These are phyloP conservation scores for Cicer judaicum DNA, from an alignment of 306 rosid species.

Conservation along the genomic window DNA sequence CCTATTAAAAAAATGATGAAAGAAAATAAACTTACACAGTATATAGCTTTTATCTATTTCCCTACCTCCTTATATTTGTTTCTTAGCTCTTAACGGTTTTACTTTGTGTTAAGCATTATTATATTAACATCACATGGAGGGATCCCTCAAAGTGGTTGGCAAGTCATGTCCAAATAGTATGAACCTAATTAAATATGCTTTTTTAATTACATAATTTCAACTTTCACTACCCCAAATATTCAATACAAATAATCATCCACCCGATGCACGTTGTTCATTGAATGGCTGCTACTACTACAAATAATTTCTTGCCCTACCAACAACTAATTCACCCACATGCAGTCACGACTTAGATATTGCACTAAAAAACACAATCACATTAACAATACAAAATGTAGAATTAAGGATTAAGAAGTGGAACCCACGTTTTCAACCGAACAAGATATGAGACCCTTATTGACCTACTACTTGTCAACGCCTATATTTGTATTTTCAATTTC, in stretches of 20 bases:
- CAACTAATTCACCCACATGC: slow-evolving; percentile 45
- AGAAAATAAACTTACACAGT: neutral
- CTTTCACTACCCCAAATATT: slow-evolving; percentile 27
- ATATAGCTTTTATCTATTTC: neutral
- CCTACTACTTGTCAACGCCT: slow-evolving; percentile 7
- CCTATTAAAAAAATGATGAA: neutral
- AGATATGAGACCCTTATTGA: neutral
- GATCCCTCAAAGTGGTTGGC: slow-evolving; percentile 22
- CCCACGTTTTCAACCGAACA: slow-evolving; percentile 30
- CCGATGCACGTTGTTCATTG: slow-evolving; percentile 38
- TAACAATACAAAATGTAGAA: neutral
- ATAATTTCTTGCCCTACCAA: slow-evolving; percentile 44
- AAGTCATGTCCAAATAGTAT: slow-evolving; percentile 35
- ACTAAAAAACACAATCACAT: slow-evolving; percentile 35
- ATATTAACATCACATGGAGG: neutral
- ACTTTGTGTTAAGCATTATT: neutral
- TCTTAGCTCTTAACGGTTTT: slow-evolving; percentile 6
- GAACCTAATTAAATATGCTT: slow-evolving; percentile 9
- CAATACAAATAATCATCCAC: slow-evolving; percentile 19
- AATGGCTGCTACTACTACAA: slow-evolving; percentile 35
- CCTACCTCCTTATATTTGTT: neutral
- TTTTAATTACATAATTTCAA: slow-evolving; percentile 26
- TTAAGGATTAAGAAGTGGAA: slow-evolving; percentile 1
- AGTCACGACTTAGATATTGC: slow-evolving; percentile 42
- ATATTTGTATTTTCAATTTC: neutral